Percentiles rank a stretch among this genome's conserved stretches.
Conservation (phyloP, 257 asterid genomes). For the Nicotiana noctiflora region DNA sequence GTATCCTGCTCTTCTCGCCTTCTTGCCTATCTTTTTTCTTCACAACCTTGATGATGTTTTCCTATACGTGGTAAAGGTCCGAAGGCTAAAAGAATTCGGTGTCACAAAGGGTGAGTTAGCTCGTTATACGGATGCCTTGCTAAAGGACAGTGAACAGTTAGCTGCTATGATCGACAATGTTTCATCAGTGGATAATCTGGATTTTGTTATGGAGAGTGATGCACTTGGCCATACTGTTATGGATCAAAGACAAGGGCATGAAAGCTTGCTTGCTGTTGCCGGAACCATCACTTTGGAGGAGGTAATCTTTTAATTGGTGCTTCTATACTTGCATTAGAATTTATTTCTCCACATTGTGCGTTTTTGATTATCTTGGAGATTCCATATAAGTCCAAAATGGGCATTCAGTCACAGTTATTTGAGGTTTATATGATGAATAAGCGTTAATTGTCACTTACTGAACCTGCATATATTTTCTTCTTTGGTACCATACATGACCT, state of each 20-base stretch:
- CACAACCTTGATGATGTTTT: background rate
- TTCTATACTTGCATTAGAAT: slow-evolving; percentile 13
- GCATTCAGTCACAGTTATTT: background rate
- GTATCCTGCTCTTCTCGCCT: background rate
- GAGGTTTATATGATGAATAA: background rate
- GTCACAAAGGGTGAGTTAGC: slow-evolving; percentile 96
- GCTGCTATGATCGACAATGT: slow-evolving; percentile 99
- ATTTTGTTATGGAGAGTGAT: slow-evolving; percentile 95
- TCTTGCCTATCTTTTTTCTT: background rate
- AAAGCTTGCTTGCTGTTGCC: slow-evolving; percentile 82
- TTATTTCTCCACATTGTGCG: slow-evolving; percentile 6
- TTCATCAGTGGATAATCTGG: slow-evolving; percentile 95
- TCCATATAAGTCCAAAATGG: background rate
- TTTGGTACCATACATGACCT: background rate
- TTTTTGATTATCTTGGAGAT: background rate
- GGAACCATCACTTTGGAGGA: slow-evolving; percentile 93
- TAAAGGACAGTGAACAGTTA: slow-evolving; percentile 94
- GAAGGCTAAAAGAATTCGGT: slow-evolving; percentile 97
- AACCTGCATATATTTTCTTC: background rate
- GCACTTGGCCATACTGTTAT: slow-evolving; percentile 93
- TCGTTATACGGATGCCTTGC: slow-evolving; percentile 89
- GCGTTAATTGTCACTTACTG: background rate
- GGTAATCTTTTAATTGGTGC: slow-evolving; percentile 33
- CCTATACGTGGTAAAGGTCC: slow-evolving; percentile 47
- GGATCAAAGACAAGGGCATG: slow-evolving; percentile 99